These are phyloP conservation scores for Beta vulgaris DNA, from an alignment of 148 eudicot genomes.

Conservation along the genomic window DNA sequence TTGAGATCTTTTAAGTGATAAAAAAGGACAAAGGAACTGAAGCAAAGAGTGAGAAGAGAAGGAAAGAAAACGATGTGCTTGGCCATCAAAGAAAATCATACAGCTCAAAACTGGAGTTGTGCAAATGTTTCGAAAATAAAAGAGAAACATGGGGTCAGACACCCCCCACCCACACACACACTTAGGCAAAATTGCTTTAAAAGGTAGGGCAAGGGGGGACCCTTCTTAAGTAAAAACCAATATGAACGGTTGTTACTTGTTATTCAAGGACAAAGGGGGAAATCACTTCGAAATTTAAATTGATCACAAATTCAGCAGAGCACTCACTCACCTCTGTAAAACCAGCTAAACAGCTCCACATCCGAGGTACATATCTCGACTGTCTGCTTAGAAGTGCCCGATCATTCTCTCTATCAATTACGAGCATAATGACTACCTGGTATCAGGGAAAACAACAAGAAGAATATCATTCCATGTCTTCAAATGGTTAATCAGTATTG, in stretches of 20 bases:
- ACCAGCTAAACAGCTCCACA: conserved; percentile 99
- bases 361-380: conserved; percentile 91
- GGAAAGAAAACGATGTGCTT: background rate
- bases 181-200: background rate
- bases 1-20: background rate
- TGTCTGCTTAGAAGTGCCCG: conserved; percentile 83
- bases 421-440: conserved; percentile 97
- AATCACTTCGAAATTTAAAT: no score
- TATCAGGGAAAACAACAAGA: conserved; percentile 11
- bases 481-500: background rate
- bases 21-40: background rate
- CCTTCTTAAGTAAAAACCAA: no score
- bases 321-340: conserved; percentile 79
- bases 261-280: background rate
- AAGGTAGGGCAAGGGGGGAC: no score
- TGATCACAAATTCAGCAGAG: background rate
- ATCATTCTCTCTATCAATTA: conserved; percentile 87
- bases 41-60: background rate
- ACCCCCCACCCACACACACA: background rate
- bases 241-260: no score
- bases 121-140: background rate
- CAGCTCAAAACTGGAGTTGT: background rate
- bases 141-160: background rate
- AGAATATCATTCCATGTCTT: conserved; percentile 7
- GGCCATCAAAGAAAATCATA: background rate